Percentiles rank a stretch among this genome's conserved stretches.
Conservation (phyloP, 768 basidiomycete genomes). For the Mycena sanguinolenta region DNA sequence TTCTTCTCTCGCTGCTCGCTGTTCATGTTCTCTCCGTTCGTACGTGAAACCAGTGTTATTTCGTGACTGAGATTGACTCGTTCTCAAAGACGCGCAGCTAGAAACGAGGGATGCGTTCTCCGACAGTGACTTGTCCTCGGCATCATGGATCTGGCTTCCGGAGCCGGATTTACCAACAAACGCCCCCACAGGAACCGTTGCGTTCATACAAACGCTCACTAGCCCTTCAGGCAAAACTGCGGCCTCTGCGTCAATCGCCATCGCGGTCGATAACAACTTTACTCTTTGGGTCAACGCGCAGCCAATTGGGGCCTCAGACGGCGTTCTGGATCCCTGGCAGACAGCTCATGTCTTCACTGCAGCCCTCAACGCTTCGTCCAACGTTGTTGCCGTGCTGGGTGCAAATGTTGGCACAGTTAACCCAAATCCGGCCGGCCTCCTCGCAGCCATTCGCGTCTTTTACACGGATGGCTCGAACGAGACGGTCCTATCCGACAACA, state of each 20-base stretch:
- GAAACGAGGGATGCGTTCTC: constrained; percentile 24
- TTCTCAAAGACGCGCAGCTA: background rate
- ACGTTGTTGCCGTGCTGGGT: constrained; percentile 27
- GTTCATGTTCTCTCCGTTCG: background rate
- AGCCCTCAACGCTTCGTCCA: constrained; percentile 25
- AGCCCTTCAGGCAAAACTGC: constrained; percentile 27
- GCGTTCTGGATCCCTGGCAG: constrained; percentile 1
- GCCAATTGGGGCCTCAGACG: constrained; percentile 18
- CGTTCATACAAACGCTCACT: constrained; percentile 24
- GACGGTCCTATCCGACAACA: constrained; percentile 20
- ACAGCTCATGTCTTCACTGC: constrained; percentile 9
- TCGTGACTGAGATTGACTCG: background rate
- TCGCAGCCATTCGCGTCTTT: constrained; percentile 9
- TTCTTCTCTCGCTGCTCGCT: background rate
- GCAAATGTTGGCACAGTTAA: background rate
- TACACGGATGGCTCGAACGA: constrained; percentile 26
- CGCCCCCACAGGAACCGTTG: constrained; percentile 22
- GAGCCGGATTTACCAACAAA: constrained; percentile 15
- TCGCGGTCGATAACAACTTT: constrained; percentile 33
- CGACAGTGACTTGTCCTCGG: constrained; percentile 14
- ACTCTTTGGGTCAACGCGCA: constrained; percentile 34
- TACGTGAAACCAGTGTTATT: background rate
- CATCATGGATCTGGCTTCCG: constrained; percentile 35
- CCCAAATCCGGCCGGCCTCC: constrained; percentile 6
- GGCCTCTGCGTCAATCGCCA: constrained; percentile 15